Evolutionary conservation across 2,329 filamentous ascomycete genomes (phyloP).

Genomic region (Laburnicola sp.): DNA sequence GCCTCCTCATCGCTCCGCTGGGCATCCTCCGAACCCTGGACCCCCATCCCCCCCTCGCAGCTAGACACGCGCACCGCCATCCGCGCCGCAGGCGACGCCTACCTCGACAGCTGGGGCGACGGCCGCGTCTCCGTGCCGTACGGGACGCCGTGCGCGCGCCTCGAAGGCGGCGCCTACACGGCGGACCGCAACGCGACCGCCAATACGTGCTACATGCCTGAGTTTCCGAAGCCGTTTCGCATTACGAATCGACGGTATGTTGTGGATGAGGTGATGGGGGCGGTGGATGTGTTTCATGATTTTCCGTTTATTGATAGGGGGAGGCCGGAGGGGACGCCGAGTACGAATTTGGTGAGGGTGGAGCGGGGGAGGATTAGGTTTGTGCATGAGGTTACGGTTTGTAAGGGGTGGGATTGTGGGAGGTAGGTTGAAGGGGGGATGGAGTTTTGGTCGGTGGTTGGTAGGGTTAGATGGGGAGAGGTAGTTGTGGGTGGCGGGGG

Average conservation of each 20-base stretch:
- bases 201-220: conserved; percentile 29
- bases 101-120: conserved; percentile 30
- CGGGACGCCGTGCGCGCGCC: conserved; percentile 30
- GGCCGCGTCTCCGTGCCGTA: conserved; percentile 28
- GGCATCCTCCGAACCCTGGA: conserved; percentile 25
- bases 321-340: conserved; percentile 28
- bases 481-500: too few relatives aligned
- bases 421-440: too few relatives aligned
- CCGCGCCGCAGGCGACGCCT: conserved; percentile 27
- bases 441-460: too few relatives aligned
- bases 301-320: conserved; percentile 33
- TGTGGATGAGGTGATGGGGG: conserved; percentile 29
- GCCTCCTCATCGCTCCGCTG: too few relatives aligned
- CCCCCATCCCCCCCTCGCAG: conserved; percentile 15
- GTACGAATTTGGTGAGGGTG: conserved; percentile 27
- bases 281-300: conserved; percentile 27
- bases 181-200: conserved; percentile 15
- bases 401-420: conserved; percentile 26
- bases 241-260: conserved; percentile 27
- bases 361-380: conserved; percentile 30
- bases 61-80: conserved; percentile 23
- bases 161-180: conserved; percentile 34
- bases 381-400: conserved; percentile 33
- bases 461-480: too few relatives aligned
- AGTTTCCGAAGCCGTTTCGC: conserved; percentile 27